Conservation (phyloP, 305 asterid genomes). For the Fraxinus platypoda region DNA sequence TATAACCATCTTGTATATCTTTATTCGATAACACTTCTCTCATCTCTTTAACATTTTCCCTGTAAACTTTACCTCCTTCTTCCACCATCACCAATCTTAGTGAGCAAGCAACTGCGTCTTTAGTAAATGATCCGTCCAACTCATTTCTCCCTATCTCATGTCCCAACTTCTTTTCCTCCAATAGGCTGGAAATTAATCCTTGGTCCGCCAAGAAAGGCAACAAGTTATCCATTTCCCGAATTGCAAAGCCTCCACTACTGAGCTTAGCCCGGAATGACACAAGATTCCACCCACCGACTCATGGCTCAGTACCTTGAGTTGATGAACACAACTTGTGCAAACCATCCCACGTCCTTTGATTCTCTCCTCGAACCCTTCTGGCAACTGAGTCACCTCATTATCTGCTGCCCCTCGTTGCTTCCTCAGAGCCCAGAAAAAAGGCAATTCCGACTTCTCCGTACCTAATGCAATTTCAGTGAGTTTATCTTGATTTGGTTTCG, state of each 20-base stretch:
- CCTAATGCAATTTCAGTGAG: conserved; percentile 49
- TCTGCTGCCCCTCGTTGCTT: not conserved
- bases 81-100: conserved; percentile 42
- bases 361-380: conserved; percentile 50
- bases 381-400: conserved; percentile 20
- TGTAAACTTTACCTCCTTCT: conserved; percentile 25
- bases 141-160: conserved; percentile 41
- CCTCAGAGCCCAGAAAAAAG: conserved; percentile 51
- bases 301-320: conserved; percentile 41
- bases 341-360: conserved; percentile 42
- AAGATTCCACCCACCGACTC: conserved; percentile 53
- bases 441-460: conserved; percentile 41
- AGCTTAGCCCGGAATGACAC: conserved; percentile 57
- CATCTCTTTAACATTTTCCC: conserved; percentile 35
- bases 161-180: conserved; percentile 43
- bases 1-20: conserved; percentile 27
- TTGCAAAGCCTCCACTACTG: conserved; percentile 46
- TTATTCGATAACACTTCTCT: conserved; percentile 21
- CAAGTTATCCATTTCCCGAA: conserved; percentile 32
- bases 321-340: conserved; percentile 58
- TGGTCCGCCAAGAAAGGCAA: conserved; percentile 50
- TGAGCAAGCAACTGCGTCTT: conserved; percentile 38
- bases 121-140: conserved; percentile 44
- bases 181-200: conserved; percentile 42
- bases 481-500: conserved; percentile 24